Percentiles rank a stretch among this genome's conserved stretches.
phyloP scores from a whole-genome alignment of 768 basidiomycete genomes.

The Mycena amicta region DNA sequence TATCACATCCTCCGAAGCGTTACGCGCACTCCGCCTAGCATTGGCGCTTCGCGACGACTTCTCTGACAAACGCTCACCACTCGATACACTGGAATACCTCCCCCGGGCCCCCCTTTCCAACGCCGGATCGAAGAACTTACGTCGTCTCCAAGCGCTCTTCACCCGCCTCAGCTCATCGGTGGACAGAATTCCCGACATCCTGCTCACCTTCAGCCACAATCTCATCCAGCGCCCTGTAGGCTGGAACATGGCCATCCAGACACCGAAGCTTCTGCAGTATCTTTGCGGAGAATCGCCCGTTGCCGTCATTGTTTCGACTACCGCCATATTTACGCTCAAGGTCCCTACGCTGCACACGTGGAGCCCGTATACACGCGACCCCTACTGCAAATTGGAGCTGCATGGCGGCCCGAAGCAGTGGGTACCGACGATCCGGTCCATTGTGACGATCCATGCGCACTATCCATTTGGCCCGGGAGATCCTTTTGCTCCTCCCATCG shows the following conservation, averaged over 20 bases:
- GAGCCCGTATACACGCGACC: conserved; percentile 8
- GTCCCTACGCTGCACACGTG: conserved; percentile 1
- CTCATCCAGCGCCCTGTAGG: conserved; percentile 1
- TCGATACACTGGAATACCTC: neutral
- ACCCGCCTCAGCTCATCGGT: neutral
- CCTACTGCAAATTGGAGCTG: neutral
- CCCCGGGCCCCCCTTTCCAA: neutral
- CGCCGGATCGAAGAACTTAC: neutral
- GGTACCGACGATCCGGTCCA: conserved; percentile 11
- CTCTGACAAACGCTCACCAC: neutral
- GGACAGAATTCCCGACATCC: neutral
- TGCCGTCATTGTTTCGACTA: conserved; percentile 1
- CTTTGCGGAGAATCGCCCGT: conserved; percentile 6
- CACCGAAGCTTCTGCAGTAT: neutral
- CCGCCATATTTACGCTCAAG: conserved; percentile 8
- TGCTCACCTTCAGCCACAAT: conserved; percentile 1
- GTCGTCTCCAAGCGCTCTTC: conserved; percentile 5
- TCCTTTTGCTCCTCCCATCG: neutral
- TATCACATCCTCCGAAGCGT: conserved; percentile 8
- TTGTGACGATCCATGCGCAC: neutral
- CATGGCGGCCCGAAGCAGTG: conserved; percentile 16
- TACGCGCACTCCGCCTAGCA: conserved; percentile 14
- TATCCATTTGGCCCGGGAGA: conserved; percentile 3
- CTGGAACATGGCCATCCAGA: neutral
- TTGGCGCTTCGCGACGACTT: neutral